Base-by-base conservation (phyloP, 257 asterid genomes). In the Fraxinus anomala region DNA sequence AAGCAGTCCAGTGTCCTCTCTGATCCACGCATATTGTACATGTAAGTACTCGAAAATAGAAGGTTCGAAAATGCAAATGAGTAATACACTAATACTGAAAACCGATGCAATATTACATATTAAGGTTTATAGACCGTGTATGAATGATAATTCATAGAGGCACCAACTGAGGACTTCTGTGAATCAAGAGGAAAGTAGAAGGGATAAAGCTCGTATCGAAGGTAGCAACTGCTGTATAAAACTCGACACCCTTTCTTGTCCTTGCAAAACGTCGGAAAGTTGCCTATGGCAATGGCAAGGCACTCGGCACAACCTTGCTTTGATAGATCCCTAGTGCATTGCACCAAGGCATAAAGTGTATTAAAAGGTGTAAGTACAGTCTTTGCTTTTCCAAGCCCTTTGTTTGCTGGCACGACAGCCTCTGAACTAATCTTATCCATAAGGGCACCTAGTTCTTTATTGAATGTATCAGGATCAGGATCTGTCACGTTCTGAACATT, bases 191-290 rank as follows among this genome's bases (percentile, higher is more conserved):
- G 94, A 36, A 89, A 94, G 90, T 68, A 94, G 79, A 91, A 94
- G 0, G 99, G 97, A 66, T 89, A 89, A 12, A 85, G 83, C 63
- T 94, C 99, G 73, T 92, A 94, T 59, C 97, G 79, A 36, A 89
- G 86, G 4, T 88, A 87, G 84, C 99, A 94, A 69, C 94, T 91
- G 36, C 90, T 77, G 23, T 89, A 90, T 1, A 90, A 37, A 61
- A 89, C 87, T 17, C 90, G 82, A 21, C 97, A 94, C 5, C 99
- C 99, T 81, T 73, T 82, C 77, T 77, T 87, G 66, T 91, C 65
- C 0, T 8, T 70, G 71, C 97, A 94, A 39, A 74, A 31, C 0
- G 61, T 65, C n/a, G 85, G 66, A 31, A 88, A 83, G 72, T 88
- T 85, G 17, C 84, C 82, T 13, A 89, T 26, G 0, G 94, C 97